Conservation (phyloP, 2,329 filamentous ascomycete species). For the Aspergillus sp. region DNA sequence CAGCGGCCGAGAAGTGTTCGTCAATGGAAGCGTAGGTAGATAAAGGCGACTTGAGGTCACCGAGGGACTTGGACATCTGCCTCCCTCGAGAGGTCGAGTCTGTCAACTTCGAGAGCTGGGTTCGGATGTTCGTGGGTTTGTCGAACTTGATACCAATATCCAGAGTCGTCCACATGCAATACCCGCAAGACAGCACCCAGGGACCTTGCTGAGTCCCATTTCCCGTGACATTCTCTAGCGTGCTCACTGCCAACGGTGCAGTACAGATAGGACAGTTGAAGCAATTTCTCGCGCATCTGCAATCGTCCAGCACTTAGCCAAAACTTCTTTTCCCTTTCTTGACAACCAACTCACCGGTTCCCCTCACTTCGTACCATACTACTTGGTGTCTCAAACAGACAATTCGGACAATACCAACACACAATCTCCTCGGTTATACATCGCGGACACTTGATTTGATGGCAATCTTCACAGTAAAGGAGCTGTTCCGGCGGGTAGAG, state of each 20-base stretch:
- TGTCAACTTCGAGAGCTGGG: slow-evolving; percentile 67
- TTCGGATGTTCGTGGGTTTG: slow-evolving; percentile 76
- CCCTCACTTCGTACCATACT: slow-evolving; percentile 88
- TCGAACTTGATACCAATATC: slow-evolving; percentile 89
- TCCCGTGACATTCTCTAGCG: slow-evolving; percentile 52
- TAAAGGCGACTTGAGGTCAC: slow-evolving; percentile 32
- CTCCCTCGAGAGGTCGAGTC: slow-evolving; percentile 36
- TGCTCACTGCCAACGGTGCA: slow-evolving; percentile 68
- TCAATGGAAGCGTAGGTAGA: slow-evolving; percentile 30
- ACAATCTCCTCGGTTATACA: slow-evolving; percentile 91
- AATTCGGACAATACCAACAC: slow-evolving; percentile 91
- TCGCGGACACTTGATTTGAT: slow-evolving; percentile 86
- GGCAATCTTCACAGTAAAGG: slow-evolving; percentile 94
- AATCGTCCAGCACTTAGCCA: slow-evolving; percentile 2
- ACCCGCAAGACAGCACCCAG: slow-evolving; percentile 77
- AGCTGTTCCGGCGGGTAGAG: slow-evolving; percentile 90
- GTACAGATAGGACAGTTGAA: slow-evolving; percentile 91
- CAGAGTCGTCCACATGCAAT: slow-evolving; percentile 86
- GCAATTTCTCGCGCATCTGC: slow-evolving; percentile 84
- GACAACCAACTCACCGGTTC: slow-evolving; percentile 60
- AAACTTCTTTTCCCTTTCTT: background rate
- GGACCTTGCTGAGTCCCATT: slow-evolving; percentile 46
- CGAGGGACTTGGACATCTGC: slow-evolving; percentile 33
- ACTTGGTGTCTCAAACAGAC: slow-evolving; percentile 90
- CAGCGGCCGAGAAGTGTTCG: slow-evolving; percentile 22